These are phyloP conservation scores for Cyclotella atomus DNA, from an alignment of 108 stramenopile genomes.

Conservation along the genomic window DNA sequence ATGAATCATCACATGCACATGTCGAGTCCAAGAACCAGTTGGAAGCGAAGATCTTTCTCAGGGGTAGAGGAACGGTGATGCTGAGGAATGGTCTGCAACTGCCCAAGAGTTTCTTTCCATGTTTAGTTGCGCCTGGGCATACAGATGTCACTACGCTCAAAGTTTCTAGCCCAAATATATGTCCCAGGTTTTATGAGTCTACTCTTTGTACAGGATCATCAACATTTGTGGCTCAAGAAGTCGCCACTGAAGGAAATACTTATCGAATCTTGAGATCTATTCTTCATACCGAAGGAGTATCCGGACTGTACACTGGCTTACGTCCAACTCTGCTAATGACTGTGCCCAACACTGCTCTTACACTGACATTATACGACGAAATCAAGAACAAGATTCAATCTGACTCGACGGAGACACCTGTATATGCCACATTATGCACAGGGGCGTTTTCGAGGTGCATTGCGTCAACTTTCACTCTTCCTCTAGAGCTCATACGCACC, in stretches of 20 bases:
- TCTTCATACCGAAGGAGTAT: slow-evolving; percentile 63
- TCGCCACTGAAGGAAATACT: slow-evolving; percentile 30
- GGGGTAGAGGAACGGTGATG: neutral
- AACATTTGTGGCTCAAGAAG: neutral
- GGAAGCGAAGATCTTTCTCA: neutral
- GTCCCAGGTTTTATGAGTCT: slow-evolving; percentile 28
- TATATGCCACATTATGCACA: slow-evolving; percentile 64
- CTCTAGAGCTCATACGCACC: slow-evolving; percentile 89
- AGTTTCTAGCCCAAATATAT: slow-evolving; percentile 8
- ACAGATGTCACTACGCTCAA: neutral
- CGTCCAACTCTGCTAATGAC: slow-evolving; percentile 79
- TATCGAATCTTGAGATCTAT: slow-evolving; percentile 59
- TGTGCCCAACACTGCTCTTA: slow-evolving; percentile 89
- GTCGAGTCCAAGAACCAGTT: neutral
- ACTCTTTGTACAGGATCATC: neutral
- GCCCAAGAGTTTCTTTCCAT: neutral
- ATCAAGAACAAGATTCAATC: slow-evolving; percentile 22
- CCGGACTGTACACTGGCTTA: slow-evolving; percentile 85
- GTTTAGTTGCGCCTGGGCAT: slow-evolving; percentile 18
- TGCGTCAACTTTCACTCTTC: slow-evolving; percentile 84
- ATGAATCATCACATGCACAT: too few species aligned
- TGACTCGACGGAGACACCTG: neutral
- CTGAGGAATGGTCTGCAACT: neutral
- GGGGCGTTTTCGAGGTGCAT: slow-evolving; percentile 83
- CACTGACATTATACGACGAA: slow-evolving; percentile 92